Base-by-base conservation (phyloP, 768 basidiomycete species). In the Mycena albidolilacea region DNA sequence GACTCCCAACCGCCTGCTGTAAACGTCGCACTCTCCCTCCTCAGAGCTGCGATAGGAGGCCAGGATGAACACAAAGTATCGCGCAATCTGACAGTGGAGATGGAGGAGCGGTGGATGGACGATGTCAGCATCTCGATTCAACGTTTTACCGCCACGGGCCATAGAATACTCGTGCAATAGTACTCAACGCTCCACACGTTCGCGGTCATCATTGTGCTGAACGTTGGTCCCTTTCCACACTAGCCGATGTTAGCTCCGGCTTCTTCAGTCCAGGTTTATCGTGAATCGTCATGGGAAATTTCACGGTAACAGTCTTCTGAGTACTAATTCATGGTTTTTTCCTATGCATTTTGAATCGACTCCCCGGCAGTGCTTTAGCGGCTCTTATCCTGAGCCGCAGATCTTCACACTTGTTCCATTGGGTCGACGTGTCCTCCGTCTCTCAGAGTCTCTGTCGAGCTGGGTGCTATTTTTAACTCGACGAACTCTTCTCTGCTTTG, bases 61-160 rank as follows among this genome's bases (percentile, higher is more conserved):
- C 78, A 78, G 21, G 81, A 85, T 63, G 48, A 69, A 7, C 73
- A 74, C 52, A 64, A 74, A 37, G 83, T 84, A 67, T 88, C 86
- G 48, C 81, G 80, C 64, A 80, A 79, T 59, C 63, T 88, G 78
- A 87, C 85, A n/a, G 76, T 87, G 61, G 85, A 88, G 71, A 80
- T 85, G 81, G 84, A 84, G 58, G 80, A 80, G 50, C 80, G 82
- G 59, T 88, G 86, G 85, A 78, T 88, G 76, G 87, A 88, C 59
- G 87, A 88, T 73, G 80, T 83, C 41, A 85, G 86, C 43, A 81
- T 88, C 58, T 70, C 86, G 63, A 83, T 88, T 58, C 86, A 86
- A 87, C 55, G 87, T 84, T 64, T 83, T 78, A 69, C 19, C 68
- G 23, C 43, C 35, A 59, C 23, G 37, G 39, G 48, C 14, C 35